Evolutionary conservation across 768 basidiomycete genomes (phyloP), one percentile per base, ranked within the genome.

Genomic region (Amanita rimosa): DNA sequence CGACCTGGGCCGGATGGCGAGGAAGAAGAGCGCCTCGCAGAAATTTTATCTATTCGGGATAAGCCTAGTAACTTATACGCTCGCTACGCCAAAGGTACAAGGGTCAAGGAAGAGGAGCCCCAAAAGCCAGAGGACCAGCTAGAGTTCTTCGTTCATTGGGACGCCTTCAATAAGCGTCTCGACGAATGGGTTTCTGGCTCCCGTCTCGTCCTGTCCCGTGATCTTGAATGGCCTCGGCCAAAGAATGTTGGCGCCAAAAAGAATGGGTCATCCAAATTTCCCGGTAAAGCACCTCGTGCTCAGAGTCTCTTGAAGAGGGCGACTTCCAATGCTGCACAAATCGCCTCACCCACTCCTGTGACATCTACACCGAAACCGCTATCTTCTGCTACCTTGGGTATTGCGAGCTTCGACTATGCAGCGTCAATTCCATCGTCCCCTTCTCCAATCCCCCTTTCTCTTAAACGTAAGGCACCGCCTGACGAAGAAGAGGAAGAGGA

Each of bases 81-180:
- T 16, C 68, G 70, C 33, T 72, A 75, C 43, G 67, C 65, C 55
- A 64, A 67, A 42, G 50, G 59, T 13, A 60, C 67, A 11, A 68
- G 69, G 35, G 72, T 46, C 22, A 49, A 77, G 38, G 72, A 74
- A 35, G 71, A 71, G 36, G 56, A 56, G 24, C 55, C 60, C 17
- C 55, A 69, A 34, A 75, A 75, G 50, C 75, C 79, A 7, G 83
- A 84, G 58, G 89, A 92, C 62, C 82, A 85, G 57, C 77, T 79
- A 64, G 94, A 98, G 64, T 98, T 82, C 71, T 99, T 98, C 60
- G 91, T 98, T 16, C 96, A 99, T 60, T 99, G 95, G 84, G 92
- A 97, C 57, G 81, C 90, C 55, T 98, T 97, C 76, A 99, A 99
- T 73, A 99, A 99, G 64, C 93, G 96, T 53, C 73, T 98, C 35